These are phyloP conservation scores for Eremothecium gossypii DNA, from an alignment of 1,139 yeast species.

Conservation along the genomic window DNA sequence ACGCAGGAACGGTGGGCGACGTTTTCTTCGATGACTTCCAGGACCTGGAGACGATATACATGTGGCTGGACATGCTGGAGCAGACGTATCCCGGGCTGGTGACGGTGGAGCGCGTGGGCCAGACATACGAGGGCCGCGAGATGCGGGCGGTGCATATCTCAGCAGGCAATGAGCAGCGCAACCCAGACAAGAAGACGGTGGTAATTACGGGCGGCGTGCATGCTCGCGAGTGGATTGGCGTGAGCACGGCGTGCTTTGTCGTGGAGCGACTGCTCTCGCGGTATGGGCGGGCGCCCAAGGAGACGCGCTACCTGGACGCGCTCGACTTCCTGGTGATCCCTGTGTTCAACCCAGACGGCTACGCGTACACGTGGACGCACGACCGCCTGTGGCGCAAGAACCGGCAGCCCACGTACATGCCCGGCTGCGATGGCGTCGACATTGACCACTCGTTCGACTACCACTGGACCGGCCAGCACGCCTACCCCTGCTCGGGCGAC, in stretches of 20 bases:
- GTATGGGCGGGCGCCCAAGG: slow-evolving; percentile 37
- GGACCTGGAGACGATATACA: slow-evolving; percentile 55
- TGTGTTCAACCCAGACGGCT: slow-evolving; percentile 85
- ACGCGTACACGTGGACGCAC: slow-evolving; percentile 66
- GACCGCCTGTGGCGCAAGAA: slow-evolving; percentile 88
- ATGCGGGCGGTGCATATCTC: slow-evolving; percentile 57
- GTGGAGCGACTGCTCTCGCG: slow-evolving; percentile 47
- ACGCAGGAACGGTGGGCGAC: slow-evolving; percentile 13
- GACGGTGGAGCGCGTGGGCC: slow-evolving; percentile 57
- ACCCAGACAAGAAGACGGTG: slow-evolving; percentile 54
- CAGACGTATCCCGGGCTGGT: slow-evolving; percentile 52
- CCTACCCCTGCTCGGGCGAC: slow-evolving; percentile 70
- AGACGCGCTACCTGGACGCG: slow-evolving; percentile 35
- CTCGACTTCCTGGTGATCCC: slow-evolving; percentile 74
- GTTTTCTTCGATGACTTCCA: slow-evolving; percentile 64
- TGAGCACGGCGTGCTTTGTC: slow-evolving; percentile 57
- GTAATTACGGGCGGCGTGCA: slow-evolving; percentile 80
- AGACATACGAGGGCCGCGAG: slow-evolving; percentile 64
- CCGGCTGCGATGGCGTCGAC: slow-evolving; percentile 72
- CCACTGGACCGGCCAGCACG: slow-evolving; percentile 59
- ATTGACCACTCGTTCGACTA: slow-evolving; percentile 77
- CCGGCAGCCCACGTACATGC: slow-evolving; percentile 62
- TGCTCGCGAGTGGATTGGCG: slow-evolving; percentile 86
- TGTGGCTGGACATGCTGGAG: slow-evolving; percentile 58
- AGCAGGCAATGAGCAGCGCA: slow-evolving; percentile 34